Percentiles rank a stretch among this genome's conserved stretches.
phyloP scores from a whole-genome alignment of 176 grass and related monocot species.

The Echinochloa phyllopogon region DNA sequence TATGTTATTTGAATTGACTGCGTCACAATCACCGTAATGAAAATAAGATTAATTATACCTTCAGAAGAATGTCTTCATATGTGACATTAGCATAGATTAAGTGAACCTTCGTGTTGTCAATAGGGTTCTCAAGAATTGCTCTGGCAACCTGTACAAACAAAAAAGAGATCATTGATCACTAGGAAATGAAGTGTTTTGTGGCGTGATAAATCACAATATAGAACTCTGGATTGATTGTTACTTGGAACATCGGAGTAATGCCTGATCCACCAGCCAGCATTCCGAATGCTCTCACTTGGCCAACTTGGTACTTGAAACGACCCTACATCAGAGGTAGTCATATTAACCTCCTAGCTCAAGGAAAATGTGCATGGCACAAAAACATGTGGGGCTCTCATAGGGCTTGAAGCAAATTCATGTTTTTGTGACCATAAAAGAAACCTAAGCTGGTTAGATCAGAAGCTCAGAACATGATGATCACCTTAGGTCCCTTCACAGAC shows the following conservation, averaged over 20 bases:
- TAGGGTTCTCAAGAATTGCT: slow-evolving; percentile 91
- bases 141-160: slow-evolving; percentile 74
- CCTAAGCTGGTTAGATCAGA: slow-evolving; percentile 9
- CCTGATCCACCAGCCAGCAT: slow-evolving; percentile 99
- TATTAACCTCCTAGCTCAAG: neutral
- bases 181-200: neutral
- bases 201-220: slow-evolving; percentile 16
- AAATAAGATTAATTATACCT: slow-evolving; percentile 53
- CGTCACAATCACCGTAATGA: neutral
- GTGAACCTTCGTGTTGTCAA: slow-evolving; percentile 78
- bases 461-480: slow-evolving; percentile 28
- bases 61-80: slow-evolving; percentile 94
- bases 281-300: slow-evolving; percentile 93
- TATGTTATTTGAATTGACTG: neutral
- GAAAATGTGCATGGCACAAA: neutral
- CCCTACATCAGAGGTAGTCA: slow-evolving; percentile 54
- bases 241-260: slow-evolving; percentile 98
- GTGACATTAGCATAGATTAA: slow-evolving; percentile 96
- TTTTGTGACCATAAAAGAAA: neutral
- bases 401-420: neutral
- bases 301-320: slow-evolving; percentile 92
- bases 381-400: neutral
- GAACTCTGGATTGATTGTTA: slow-evolving; percentile 44
- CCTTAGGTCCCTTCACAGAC: slow-evolving; percentile 97
- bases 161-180: slow-evolving; percentile 27